A percentile compares a stretch with the other conserved stretches of the same genome.
Evolutionary conservation across 345 rosid species (phyloP).

Genomic region (Lenwebbia sp.): DNA sequence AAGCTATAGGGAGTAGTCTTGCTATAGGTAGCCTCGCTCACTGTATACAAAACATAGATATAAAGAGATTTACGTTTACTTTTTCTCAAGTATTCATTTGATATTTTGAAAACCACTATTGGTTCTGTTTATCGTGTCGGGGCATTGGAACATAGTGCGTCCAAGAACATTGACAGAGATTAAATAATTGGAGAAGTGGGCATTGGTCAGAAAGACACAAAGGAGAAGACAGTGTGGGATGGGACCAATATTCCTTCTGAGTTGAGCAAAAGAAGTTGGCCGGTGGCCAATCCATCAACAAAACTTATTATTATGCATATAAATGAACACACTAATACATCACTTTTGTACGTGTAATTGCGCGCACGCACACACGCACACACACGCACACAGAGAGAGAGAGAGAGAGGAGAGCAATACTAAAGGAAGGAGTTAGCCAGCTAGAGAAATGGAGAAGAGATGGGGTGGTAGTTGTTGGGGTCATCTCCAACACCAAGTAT

Average conservation of each 20-base stretch:
- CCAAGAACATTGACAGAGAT: neutral
- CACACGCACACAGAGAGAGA: neutral
- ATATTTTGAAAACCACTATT: neutral
- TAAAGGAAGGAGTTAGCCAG: neutral
- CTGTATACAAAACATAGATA: neutral
- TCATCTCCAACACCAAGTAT: slow-evolving; percentile 2
- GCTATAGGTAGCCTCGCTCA: neutral
- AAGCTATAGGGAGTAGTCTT: neutral
- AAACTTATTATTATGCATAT: neutral
- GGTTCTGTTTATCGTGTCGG: neutral
- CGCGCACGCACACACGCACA: too few species aligned
- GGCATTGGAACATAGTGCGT: neutral
- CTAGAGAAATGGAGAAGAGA: neutral
- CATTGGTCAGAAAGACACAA: neutral
- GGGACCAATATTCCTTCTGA: neutral
- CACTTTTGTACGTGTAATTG: neutral
- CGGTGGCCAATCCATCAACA: neutral
- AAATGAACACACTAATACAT: neutral
- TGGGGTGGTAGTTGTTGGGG: neutral
- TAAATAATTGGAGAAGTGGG: neutral
- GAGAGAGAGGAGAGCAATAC: neutral
- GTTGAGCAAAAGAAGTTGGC: neutral
- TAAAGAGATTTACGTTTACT: neutral
- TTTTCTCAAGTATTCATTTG: neutral
- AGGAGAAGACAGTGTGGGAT: neutral